phyloP scores from a whole-genome alignment of 192 early-diverging fungal genomes.

The Podochytrium sp. region DNA sequence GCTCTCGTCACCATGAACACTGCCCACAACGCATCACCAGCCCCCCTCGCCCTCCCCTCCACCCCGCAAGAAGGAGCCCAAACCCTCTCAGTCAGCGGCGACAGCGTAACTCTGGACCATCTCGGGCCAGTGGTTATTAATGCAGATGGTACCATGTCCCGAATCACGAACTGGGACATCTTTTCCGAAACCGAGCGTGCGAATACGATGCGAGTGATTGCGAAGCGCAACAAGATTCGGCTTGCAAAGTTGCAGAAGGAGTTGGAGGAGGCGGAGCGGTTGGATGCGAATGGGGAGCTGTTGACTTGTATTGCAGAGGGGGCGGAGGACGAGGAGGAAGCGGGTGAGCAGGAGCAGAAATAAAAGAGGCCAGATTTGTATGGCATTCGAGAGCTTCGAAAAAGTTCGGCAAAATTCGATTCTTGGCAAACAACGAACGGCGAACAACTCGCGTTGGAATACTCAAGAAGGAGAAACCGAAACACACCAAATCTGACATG shows the following conservation, averaged over 20 bases:
- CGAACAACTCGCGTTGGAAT: no score
- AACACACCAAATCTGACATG: no score
- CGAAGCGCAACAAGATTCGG: conserved; percentile 43
- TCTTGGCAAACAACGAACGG: no score
- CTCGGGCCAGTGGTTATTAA: conserved; percentile 19
- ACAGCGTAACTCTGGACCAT: conserved; percentile 22
- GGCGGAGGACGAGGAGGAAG: neutral
- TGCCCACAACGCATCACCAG: no score
- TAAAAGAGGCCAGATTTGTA: neutral
- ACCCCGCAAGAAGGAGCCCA: conserved; percentile 7
- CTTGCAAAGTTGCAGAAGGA: conserved; percentile 37
- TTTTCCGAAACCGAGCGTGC: conserved; percentile 41
- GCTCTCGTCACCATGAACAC: no score
- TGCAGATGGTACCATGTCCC: conserved; percentile 44
- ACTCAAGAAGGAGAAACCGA: no score
- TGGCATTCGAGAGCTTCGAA: no score
- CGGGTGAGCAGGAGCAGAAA: neutral
- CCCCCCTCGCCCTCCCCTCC: conserved; percentile 13
- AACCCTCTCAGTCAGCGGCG: neutral
- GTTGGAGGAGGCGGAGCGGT: no score
- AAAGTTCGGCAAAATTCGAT: no score
- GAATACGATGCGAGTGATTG: conserved; percentile 41
- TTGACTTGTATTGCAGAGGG: neutral
- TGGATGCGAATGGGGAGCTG: no score
- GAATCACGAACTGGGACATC: conserved; percentile 50